phyloP scores from a whole-genome alignment of 1,284 basidiomycete species.

The Pyrrhoderma noxium region DNA sequence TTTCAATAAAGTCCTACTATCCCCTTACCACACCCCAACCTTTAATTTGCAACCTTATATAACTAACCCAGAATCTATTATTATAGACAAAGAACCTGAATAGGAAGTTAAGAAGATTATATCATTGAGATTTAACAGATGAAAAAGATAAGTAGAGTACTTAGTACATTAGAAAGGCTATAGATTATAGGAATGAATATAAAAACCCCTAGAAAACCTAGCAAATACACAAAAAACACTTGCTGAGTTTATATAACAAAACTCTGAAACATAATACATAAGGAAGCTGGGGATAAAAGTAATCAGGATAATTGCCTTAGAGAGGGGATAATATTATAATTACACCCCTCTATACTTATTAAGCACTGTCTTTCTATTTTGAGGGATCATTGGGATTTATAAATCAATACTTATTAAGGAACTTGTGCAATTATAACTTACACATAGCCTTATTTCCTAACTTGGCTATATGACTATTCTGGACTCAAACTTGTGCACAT shows the following conservation, averaged over 20 bases:
- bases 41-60: not conserved
- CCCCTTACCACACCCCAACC: not conserved
- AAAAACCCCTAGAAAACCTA: too few relatives aligned
- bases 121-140: not conserved
- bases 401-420: too few relatives aligned
- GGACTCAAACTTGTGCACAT: too few relatives aligned
- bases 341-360: too few relatives aligned
- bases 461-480: too few relatives aligned
- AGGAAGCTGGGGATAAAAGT: not conserved
- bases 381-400: too few relatives aligned
- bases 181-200: not conserved
- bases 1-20: constrained; percentile 3
- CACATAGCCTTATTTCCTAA: too few relatives aligned
- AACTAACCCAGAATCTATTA: not conserved
- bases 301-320: not conserved
- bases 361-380: too few relatives aligned
- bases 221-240: too few relatives aligned
- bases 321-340: too few relatives aligned
- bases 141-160: not conserved
- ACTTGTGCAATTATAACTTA: too few relatives aligned
- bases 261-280: not conserved
- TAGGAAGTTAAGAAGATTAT: not conserved
- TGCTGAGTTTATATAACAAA: too few relatives aligned
- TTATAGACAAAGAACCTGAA: not conserved
- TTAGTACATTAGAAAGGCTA: constrained; percentile 1